Evolutionary conservation across 495 filamentous ascomycete species (phyloP), one percentile per base, ranked within the genome.

Genomic region (Daldinia decipiens): DNA sequence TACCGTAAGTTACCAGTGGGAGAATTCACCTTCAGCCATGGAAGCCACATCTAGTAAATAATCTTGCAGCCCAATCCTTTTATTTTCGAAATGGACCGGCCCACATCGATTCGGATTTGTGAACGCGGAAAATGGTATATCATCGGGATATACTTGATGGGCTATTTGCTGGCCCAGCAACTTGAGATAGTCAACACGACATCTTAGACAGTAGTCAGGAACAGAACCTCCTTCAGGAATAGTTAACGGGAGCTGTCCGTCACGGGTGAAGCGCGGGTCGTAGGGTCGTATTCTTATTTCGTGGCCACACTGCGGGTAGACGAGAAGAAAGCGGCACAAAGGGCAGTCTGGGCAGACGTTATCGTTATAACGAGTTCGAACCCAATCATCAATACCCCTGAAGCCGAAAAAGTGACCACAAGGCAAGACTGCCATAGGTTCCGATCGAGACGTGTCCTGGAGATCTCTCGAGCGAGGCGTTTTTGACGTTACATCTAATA

Each of bases 371-470:
- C 58, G 21, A 12, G 57, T 24, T 1, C 17, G 2, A 13, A 39
- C 32, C 59, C 58, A 76, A 0, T 3, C 0, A 1, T 36, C 29
- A 0, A 76, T 8, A 26, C 72, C 72, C 0, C 17, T 5, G 3
- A 29, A 29, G 1, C 72, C 65, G 31, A 74, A 62, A 21, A 65
- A 72, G 32, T 76, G 74, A 1, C 72, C 74, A 38, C 74, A 76
- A 0, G 74, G 74, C 2, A 74, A n/a, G 0, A 74, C 56, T 0
- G 52, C 15, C 11, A 76, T 19, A 0, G 34, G 38, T 12, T 73
- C 56, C 2, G 26, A 31, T 13, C 0, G n/a, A 5, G 17, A 6
- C 0, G 34, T 56, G 5, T 29, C 62, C 5, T 15, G 12, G 19
- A 19, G 19, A 8, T 11, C 26, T 21, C n/a, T 69, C 24, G 24